Evolutionary conservation across 371 early-diverging fungal species (phyloP), one percentile per base, ranked within the genome.

Genomic region (Actinomucor elegans): DNA sequence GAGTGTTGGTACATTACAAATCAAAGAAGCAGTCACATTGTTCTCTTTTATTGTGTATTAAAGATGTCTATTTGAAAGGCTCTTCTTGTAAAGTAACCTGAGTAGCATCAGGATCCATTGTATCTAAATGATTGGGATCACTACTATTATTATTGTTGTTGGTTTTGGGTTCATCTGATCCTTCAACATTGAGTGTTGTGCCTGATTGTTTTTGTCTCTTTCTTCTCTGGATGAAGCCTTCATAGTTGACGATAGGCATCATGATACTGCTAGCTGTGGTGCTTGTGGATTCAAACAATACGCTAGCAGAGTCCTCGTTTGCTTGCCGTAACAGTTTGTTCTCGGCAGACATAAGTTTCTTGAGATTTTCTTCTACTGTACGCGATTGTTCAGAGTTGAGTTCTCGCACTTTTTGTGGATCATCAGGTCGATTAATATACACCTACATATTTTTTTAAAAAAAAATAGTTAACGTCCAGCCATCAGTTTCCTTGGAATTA

Each of bases 311-410:
- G 18, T 44, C 44, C 1, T 32, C 46, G 27, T 48, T 37, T 12
- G 49, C 46, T 28, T 68, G 66, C 53, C 73, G 71, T n/a, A 72
- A 61, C 23, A 79, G 55, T 28, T 79, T 67, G 36, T 79, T 79
- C 52, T 81, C 82, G 0, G 76, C 75, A 5, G 81, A 71, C 78
- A 81, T 81, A 10, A 84, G 48, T 29, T 75, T 71, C 45, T 84
- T 84, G 44, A 84, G 47, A 34, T 84, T 84, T 17, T 80, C 79
- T 59, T 84, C 84, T 5, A 84, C 84, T 24, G 79, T 73, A 27
- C 84, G 71, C 14, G 84, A 81, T 69, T 84, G 84, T 27, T 84
- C 79, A 18, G 82, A 79, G 34, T 80, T 84, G 15, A 84, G 58
- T 40, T 81, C 82, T 17, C 84, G 64, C 20, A 84, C 80, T 40